Conservation (phyloP, 2,329 filamentous ascomycete genomes). For the Dothistroma septosporum region DNA sequence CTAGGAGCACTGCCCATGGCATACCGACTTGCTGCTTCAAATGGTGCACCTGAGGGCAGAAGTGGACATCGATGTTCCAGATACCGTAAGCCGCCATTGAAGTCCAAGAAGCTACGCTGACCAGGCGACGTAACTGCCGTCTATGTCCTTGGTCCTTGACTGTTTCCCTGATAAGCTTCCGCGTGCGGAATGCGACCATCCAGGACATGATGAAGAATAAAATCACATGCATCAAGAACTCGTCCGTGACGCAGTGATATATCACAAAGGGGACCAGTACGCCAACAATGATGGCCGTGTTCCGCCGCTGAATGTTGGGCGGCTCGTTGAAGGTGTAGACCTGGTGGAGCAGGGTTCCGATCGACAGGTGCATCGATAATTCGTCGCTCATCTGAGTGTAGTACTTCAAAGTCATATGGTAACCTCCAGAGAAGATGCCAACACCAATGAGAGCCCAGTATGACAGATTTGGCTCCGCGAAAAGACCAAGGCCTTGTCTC, state of each 20-base stretch:
- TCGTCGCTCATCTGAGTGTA: slow-evolving; percentile 31
- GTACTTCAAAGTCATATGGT: slow-evolving; percentile 28
- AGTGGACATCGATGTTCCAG: slow-evolving; percentile 76
- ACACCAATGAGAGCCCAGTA: slow-evolving; percentile 28
- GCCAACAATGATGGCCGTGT: slow-evolving; percentile 24
- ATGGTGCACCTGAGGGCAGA: slow-evolving; percentile 62
- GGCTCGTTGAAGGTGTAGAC: slow-evolving; percentile 27
- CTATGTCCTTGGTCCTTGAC: slow-evolving; percentile 21
- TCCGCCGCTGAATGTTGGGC: slow-evolving; percentile 19
- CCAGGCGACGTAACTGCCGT: slow-evolving; percentile 41
- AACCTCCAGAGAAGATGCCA: slow-evolving; percentile 25
- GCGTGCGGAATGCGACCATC: slow-evolving; percentile 19
- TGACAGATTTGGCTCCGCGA: slow-evolving; percentile 23
- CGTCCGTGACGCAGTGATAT: slow-evolving; percentile 31
- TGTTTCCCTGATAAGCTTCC: slow-evolving; percentile 17
- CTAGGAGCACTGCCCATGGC: slow-evolving; percentile 72
- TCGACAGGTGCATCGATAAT: slow-evolving; percentile 29
- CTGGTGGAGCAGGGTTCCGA: slow-evolving; percentile 24
- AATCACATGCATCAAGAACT: slow-evolving; percentile 26
- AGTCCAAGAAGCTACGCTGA: slow-evolving; percentile 17
- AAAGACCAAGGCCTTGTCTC: slow-evolving; percentile 18
- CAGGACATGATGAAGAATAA: slow-evolving; percentile 27
- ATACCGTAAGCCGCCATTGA: slow-evolving; percentile 58
- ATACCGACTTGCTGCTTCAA: slow-evolving; percentile 66
- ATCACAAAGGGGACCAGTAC: slow-evolving; percentile 26